Evolutionary conservation across 2,329 filamentous ascomycete genomes (phyloP).

Genomic region (Stachybotrys elegans): DNA sequence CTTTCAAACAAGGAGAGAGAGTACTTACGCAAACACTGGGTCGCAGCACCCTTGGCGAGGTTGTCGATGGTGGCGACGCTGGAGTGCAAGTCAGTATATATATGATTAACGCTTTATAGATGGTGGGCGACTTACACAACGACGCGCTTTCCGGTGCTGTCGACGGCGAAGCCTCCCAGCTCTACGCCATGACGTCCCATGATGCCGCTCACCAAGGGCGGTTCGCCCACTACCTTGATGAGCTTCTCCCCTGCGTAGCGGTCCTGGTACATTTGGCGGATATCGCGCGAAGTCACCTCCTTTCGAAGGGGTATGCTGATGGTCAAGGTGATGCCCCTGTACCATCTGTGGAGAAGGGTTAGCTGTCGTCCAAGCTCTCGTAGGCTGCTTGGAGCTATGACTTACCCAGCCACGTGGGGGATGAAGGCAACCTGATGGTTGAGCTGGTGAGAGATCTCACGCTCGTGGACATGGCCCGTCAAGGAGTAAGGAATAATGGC

Average conservation of each 20-base stretch:
- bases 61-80: constrained; percentile 85
- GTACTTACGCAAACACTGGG: constrained; percentile 79
- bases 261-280: constrained; percentile 92
- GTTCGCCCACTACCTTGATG: constrained; percentile 85
- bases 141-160: constrained; percentile 81
- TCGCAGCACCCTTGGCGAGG: constrained; percentile 84
- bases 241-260: constrained; percentile 94
- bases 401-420: constrained; percentile 61
- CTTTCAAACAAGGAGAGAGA: neutral
- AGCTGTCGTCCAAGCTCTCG: neutral
- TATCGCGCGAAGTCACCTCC: constrained; percentile 84
- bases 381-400: neutral
- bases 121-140: constrained; percentile 38
- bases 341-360: constrained; percentile 69
- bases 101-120: neutral
- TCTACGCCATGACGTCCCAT: constrained; percentile 82
- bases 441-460: constrained; percentile 78
- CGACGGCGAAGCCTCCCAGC: constrained; percentile 92
- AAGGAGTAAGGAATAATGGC: constrained; percentile 77
- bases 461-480: constrained; percentile 92
- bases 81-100: neutral
- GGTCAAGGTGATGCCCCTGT: constrained; percentile 89
- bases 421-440: constrained; percentile 75
- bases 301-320: constrained; percentile 85
- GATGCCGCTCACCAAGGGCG: constrained; percentile 81